Base-by-base conservation (phyloP, 352 stramenopile genomes). In the Heterotrichella gracilis region DNA sequence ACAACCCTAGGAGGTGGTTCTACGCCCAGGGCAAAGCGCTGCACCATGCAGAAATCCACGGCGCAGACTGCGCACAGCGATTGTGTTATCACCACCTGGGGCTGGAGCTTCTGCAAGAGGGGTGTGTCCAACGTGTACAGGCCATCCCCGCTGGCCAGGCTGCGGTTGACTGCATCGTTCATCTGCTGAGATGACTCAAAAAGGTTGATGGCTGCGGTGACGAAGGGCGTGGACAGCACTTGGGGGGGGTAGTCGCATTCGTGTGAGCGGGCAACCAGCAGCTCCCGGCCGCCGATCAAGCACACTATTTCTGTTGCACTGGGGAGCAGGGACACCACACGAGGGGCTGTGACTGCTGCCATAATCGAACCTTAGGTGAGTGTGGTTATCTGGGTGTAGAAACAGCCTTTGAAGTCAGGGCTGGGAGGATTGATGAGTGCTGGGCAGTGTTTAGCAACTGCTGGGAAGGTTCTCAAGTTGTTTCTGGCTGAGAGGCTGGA, bases 41-140 rank as follows among this genome's bases (percentile, higher is more conserved):
- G 71, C 19, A 85, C 78, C 22, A 73, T 80, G 25, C 74, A 75
- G 53, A 82, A 63, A 69, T 85, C 80, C 69, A 85, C 83, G 40
- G 80, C 84, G 69, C 80, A 85, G 13, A 85, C 80, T 63, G 78
- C 77, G 71, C 80, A 85, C 9, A 79, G 75, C 70, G 78, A 82
- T 69, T 85, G 80, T 40, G 80, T 83, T 68, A 85, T 72, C 71
- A 85, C 82, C 66, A 85, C 75, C 68, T 85, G 78, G 4, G 80
- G 79, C 68, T 69, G 24, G 2, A 85, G 70, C 19, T 69, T 70
- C 9, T 75, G 71, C 22, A 85, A 69, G n/a, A 68, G 40, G 2
- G 23, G 73, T 0, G 75, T 72, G 69, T 85, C 75, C 41, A 85
- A 70, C 24, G 81, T 77, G 71, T 85, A 85, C 17, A 85, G 75